Evolutionary conservation across 129 eudicot species (phyloP), one percentile per base, ranked within the genome.

Genomic region (Kitagawia praeruptora): DNA sequence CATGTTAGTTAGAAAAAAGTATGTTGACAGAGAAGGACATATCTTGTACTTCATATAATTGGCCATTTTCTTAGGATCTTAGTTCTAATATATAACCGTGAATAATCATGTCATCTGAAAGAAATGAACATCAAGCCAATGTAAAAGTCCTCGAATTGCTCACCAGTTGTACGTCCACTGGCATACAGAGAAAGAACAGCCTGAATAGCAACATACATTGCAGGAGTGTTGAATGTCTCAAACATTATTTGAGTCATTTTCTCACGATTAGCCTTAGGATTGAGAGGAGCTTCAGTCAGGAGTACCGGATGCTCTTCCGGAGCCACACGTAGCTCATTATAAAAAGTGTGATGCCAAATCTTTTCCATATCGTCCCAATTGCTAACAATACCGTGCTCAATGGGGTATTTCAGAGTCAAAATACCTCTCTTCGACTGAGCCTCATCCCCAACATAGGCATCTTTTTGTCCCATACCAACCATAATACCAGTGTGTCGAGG

Each of bases 251-350:
- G 76, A 49, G 82, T 80, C 77, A 80, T 80, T 63, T 80, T 80
- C 44, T 80, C 82, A 51, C 82, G 82, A 71, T 80, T 80, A 9
- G 78, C 82, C 82, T 80, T 80, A 0, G 82, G 82, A 25, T 79
- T 79, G 66, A 79, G 76, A 19, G 76, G 76, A 23, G 81, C 81
- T 67, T 79, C 81, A 14, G 82, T 80, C 5, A 80, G 77, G 70
- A 80, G 82, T n/a, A 80, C 69, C 8, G 82, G 82, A 38, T 80
- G 82, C 82, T 80, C 82, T 39, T 80, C 82, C 34, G 82, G 82
- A 71, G 82, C 82, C n/a, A 80, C 82, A 80, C 82, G 82, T 15
- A 72, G 76, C 49, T 72, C 76, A 23, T 72, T 72, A 23, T 72
- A 72, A 3, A 72, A 72, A 11, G 76, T 72, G 34, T 72, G 76